Percentiles rank a stretch among this genome's conserved stretches.
Evolutionary conservation across 164 flowering plant species (phyloP).

Genomic region (Chimonanthus salicifolius): DNA sequence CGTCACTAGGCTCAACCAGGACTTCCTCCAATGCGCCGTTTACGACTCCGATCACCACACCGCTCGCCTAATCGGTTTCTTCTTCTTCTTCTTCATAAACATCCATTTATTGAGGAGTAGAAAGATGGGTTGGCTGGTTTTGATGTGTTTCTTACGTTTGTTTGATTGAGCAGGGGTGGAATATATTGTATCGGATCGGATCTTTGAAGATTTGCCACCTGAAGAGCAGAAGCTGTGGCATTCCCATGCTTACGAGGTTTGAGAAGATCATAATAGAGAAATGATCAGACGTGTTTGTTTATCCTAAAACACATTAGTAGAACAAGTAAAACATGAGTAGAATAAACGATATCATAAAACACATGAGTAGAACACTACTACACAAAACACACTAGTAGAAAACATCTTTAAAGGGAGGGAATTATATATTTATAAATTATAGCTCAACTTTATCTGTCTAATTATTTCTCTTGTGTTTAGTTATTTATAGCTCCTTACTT

Average conservation of each 20-base stretch:
- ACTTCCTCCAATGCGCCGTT: conserved; percentile 89
- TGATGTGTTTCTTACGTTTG: neutral
- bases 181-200: conserved; percentile 61
- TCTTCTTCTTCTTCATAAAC: neutral
- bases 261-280: too few relatives aligned
- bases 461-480: too few relatives aligned
- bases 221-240: conserved; percentile 95
- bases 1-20: conserved; percentile 59
- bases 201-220: conserved; percentile 50
- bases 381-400: too few relatives aligned
- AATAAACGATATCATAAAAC: too few relatives aligned
- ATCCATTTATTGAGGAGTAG: neutral
- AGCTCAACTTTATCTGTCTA: too few relatives aligned
- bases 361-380: too few relatives aligned
- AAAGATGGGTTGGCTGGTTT: neutral
- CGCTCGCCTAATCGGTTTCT: conserved; percentile 73
- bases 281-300: too few relatives aligned
- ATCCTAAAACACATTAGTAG: too few relatives aligned
- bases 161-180: conserved; percentile 51
- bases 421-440: too few relatives aligned
- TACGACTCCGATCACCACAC: conserved; percentile 56
- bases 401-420: too few relatives aligned
- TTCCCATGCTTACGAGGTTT: conserved; percentile 81
- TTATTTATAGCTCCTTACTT: too few relatives aligned
- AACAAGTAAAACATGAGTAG: too few relatives aligned